Evolutionary conservation across 371 early-diverging fungal species (phyloP), one percentile per base, ranked within the genome.

Genomic region (Mortierella polycephala): DNA sequence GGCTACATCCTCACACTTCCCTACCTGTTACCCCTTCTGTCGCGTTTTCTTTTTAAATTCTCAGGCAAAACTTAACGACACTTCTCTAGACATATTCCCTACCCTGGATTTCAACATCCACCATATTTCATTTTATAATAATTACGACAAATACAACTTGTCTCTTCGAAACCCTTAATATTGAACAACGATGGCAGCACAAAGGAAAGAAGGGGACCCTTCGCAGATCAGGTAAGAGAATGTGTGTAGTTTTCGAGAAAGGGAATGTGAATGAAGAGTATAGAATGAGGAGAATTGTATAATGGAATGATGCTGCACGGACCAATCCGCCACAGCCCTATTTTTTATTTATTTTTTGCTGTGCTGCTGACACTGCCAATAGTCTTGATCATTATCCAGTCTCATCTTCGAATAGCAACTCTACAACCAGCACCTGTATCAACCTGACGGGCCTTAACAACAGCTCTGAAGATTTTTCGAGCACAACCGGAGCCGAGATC

Each of bases 211-310:
- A 12, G 21, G 58, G 8, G 64, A 69, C 54, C 64, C 69, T 64
- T 57, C 60, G 50, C 69, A 74, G 49, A 74, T 64, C 59, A 74
- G 69, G 75, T 74, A 69, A 57, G 50, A 39, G 20, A 21, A 50
- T n/a, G 18, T 21, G 21, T 11, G 3, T 45, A 45, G 45, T 58
- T 59, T 45, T 42, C 18, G 20, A 20, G 11, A 16, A 51, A 49
- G 39, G 51, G 37, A 60, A 37, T 49, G 56, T n/a, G n/a, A 59
- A 45, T 41, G 16, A 16, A 45, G n/a, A 13, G 44, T 9, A n/a
- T n/a, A n/a, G n/a, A n/a, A n/a, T n/a, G n/a, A n/a, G n/a, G n/a
- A n/a, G n/a, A n/a, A 49, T 13, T 57, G 30, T 5, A 20, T 11
- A 13, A 39, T 13, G 40, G 6, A 30, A 49, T 60, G 46, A n/a